These are phyloP conservation scores for Mortierella sp. DNA, from an alignment of 371 early-diverging fungal genomes.

Conservation along the genomic window DNA sequence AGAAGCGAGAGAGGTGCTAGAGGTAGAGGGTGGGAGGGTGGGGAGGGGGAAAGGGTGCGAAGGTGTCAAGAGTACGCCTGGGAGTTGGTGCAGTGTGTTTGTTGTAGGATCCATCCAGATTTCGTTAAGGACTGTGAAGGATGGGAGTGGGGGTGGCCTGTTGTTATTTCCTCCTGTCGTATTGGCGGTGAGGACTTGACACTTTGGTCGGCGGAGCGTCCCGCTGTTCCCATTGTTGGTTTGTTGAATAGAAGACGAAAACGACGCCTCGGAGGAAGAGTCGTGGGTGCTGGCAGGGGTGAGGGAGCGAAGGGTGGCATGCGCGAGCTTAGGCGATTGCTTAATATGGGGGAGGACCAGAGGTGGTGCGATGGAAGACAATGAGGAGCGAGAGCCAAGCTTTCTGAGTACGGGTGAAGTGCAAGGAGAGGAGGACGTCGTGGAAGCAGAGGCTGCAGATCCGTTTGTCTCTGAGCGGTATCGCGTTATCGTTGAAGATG, in stretches of 20 bases:
- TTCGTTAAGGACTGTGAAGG: constrained; percentile 6
- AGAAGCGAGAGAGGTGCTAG: not conserved
- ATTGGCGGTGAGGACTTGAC: not conserved
- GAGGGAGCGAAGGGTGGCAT: not conserved
- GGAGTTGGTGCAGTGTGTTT: not conserved
- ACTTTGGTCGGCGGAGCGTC: not conserved
- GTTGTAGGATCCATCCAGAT: not conserved
- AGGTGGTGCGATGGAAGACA: not conserved
- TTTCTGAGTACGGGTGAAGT: constrained; percentile 8
- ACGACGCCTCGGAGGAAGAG: not conserved
- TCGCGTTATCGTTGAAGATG: not conserved
- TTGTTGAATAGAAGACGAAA: not conserved
- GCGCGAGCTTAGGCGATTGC: not conserved
- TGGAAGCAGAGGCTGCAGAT: not conserved
- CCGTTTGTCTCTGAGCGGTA: constrained; percentile 4
- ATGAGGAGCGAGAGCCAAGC: not conserved
- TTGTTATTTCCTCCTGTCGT: not conserved
- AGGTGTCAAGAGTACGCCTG: not conserved
- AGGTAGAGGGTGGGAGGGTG: not conserved
- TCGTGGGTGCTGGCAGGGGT: not conserved
- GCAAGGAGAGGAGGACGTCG: not conserved
- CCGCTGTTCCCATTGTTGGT: not conserved
- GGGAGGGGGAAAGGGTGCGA: not conserved
- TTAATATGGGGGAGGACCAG: not conserved
- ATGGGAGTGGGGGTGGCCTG: not conserved